A percentile compares a stretch with the other conserved stretches of the same genome.
Conservation (phyloP, 306 rosid genomes). For the Abrus precatorius region DNA sequence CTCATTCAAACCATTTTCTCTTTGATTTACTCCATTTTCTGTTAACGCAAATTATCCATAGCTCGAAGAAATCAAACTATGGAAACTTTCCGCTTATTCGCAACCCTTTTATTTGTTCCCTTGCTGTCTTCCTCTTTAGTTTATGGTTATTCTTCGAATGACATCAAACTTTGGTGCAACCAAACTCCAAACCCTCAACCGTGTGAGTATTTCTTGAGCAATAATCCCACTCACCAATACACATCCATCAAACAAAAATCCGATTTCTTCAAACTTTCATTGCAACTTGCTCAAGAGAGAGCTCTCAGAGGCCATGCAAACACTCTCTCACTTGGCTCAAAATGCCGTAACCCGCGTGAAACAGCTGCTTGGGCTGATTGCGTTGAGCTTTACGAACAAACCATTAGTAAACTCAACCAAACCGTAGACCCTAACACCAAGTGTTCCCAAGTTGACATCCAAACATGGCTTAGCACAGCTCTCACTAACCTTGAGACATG, state of each 20-base stretch:
- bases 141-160: constrained; percentile 40
- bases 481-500: constrained; percentile 75
- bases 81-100: not conserved
- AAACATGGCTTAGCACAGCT: constrained; percentile 77
- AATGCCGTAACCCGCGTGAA: constrained; percentile 50
- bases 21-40: no score
- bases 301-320: constrained; percentile 53
- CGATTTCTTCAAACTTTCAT: constrained; percentile 58
- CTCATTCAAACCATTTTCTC: constrained; percentile 7
- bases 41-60: no score
- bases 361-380: constrained; percentile 79
- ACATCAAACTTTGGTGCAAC: constrained; percentile 62
- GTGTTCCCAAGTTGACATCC: constrained; percentile 58
- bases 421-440: constrained; percentile 46
- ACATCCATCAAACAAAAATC: constrained; percentile 49
- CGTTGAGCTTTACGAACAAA: constrained; percentile 61
- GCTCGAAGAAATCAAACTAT: not conserved
- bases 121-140: not conserved
- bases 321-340: constrained; percentile 49
- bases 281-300: constrained; percentile 57
- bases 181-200: constrained; percentile 75
- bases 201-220: constrained; percentile 59
- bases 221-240: not conserved
- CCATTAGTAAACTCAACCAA: constrained; percentile 61
- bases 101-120: not conserved